phyloP scores from a whole-genome alignment of 2,329 filamentous ascomycete species.

The Pseudonectria foliicola region DNA sequence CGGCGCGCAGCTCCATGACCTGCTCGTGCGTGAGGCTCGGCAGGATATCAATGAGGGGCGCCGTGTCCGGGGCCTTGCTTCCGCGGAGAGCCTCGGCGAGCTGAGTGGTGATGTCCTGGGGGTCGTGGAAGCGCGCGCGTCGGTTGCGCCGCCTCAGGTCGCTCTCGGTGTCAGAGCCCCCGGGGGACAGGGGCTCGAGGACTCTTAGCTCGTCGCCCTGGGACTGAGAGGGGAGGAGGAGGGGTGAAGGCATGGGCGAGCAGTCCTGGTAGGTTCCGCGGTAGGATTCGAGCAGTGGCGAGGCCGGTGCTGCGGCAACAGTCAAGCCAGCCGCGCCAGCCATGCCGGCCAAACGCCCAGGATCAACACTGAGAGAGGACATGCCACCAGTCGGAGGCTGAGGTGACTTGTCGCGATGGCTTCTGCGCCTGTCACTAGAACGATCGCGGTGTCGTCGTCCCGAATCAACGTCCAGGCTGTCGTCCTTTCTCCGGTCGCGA shows the following conservation, averaged over 20 bases:
- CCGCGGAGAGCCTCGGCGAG: conserved; percentile 69
- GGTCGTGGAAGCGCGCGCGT: conserved; percentile 75
- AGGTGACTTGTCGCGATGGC: conserved; percentile 36
- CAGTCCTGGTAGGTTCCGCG: conserved; percentile 90
- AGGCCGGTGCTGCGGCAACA: conserved; percentile 58
- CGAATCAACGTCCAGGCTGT: conserved; percentile 9
- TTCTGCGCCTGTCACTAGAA: conserved; percentile 14
- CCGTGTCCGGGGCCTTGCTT: conserved; percentile 58
- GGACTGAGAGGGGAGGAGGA: conserved; percentile 45
- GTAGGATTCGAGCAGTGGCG: conserved; percentile 86
- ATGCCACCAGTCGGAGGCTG: conserved; percentile 42
- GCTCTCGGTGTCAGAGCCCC: conserved; percentile 38
- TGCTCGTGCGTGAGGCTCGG: conserved; percentile 82
- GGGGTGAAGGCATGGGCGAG: conserved; percentile 86
- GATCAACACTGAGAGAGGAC: conserved; percentile 46
- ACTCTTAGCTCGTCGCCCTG: conserved; percentile 42
- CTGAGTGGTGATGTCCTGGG: conserved; percentile 67
- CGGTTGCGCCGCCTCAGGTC: conserved; percentile 43
- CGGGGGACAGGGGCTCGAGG: conserved; percentile 46
- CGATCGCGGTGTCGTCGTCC: conserved; percentile 13
- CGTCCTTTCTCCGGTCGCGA: conserved; percentile 14
- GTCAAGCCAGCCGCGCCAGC: conserved; percentile 36
- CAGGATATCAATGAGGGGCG: conserved; percentile 73
- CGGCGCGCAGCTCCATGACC: conserved; percentile 73
- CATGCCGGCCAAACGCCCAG: conserved; percentile 31